Conservation (phyloP, 1,139 yeast species). For the Sugiyamaella novakii region DNA sequence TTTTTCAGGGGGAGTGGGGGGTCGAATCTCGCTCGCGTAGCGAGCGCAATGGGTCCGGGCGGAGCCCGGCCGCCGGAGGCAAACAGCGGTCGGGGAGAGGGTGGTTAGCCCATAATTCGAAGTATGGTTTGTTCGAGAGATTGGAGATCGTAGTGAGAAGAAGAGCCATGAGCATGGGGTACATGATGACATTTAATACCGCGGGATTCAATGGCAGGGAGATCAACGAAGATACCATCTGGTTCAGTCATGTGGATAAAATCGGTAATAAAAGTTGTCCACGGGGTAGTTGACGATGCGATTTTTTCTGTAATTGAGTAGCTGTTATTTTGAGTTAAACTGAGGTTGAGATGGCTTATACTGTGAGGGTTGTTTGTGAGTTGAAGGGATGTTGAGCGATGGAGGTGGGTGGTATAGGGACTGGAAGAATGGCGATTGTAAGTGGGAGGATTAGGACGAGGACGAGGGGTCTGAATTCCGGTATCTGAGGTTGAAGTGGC, state of each 20-base stretch:
- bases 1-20: constrained; percentile 4
- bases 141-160: constrained; percentile 21
- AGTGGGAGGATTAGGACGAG: background rate
- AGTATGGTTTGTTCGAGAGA: constrained; percentile 19
- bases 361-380: background rate
- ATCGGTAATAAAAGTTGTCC: constrained; percentile 35
- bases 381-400: constrained; percentile 3
- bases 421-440: background rate
- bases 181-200: constrained; percentile 27
- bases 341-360: constrained; percentile 1
- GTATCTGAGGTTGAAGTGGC: constrained; percentile 6
- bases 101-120: constrained; percentile 17
- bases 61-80: too few species aligned
- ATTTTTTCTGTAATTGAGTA: background rate
- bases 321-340: background rate
- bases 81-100: too few species aligned
- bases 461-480: constrained; percentile 8
- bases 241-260: constrained; percentile 25
- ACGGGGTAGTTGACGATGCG: constrained; percentile 14
- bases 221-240: constrained; percentile 22
- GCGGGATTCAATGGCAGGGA: constrained; percentile 19
- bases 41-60: too few species aligned
- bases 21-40: too few species aligned
- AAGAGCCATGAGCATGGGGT: constrained; percentile 19
- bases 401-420: background rate